Evolutionary conservation across 192 early-diverging fungal genomes (phyloP).

Genomic region (Entomortierella lignicola): DNA sequence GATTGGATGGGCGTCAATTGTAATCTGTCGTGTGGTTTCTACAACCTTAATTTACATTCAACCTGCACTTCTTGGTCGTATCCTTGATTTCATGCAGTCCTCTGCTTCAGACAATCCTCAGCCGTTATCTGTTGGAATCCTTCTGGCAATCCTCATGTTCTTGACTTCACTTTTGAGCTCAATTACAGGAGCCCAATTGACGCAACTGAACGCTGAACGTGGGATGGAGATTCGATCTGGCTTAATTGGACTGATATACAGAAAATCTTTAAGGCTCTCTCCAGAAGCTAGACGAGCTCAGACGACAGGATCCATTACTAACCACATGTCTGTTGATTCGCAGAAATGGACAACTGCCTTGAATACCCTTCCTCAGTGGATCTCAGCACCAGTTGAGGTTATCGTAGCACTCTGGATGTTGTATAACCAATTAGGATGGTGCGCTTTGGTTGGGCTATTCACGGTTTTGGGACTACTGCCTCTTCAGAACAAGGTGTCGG

Average conservation of each 20-base stretch:
- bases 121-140: slow-evolving; percentile 8
- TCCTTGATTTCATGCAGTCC: slow-evolving; percentile 32
- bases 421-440: slow-evolving; percentile 39
- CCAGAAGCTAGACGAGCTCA: slow-evolving; percentile 49
- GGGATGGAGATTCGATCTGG: slow-evolving; percentile 47
- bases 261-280: slow-evolving; percentile 81
- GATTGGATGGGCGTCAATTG: slow-evolving; percentile 34
- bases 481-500: slow-evolving; percentile 20
- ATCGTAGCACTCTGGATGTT: slow-evolving; percentile 36
- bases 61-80: slow-evolving; percentile 27
- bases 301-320: slow-evolving; percentile 50
- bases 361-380: slow-evolving; percentile 37
- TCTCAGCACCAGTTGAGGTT: slow-evolving; percentile 58
- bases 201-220: slow-evolving; percentile 29
- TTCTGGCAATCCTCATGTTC: slow-evolving; percentile 34
- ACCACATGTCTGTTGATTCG: slow-evolving; percentile 75
- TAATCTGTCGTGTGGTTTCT: slow-evolving; percentile 12
- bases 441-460: slow-evolving; percentile 19
- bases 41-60: slow-evolving; percentile 31
- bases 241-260: slow-evolving; percentile 70
- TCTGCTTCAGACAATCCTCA: slow-evolving; percentile 2
- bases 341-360: slow-evolving; percentile 62
- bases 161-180: slow-evolving; percentile 19
- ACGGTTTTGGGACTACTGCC: slow-evolving; percentile 30
- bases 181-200: slow-evolving; percentile 15